Conservation (phyloP, 208 protist genomes). For the Kentomonas sorsogonicus region DNA sequence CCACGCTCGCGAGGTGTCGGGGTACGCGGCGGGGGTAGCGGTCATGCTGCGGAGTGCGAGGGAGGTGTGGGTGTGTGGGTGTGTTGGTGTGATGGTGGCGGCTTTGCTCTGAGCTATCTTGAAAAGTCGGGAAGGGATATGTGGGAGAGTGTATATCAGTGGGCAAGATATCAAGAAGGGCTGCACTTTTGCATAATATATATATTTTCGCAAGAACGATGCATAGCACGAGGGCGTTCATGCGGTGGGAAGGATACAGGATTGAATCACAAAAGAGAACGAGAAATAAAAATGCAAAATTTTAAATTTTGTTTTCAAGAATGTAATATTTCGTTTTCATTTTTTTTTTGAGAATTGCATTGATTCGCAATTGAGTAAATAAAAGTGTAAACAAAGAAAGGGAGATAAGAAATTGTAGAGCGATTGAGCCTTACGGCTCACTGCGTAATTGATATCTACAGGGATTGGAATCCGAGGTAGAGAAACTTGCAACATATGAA, state of each 20-base stretch:
- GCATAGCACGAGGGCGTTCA: background rate
- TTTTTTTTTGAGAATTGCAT: too few relatives aligned
- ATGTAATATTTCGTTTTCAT: background rate
- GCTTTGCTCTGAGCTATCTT: background rate
- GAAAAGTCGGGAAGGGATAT: background rate
- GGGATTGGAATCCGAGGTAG: background rate
- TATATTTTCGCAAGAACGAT: too few relatives aligned
- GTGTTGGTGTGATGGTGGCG: too few relatives aligned
- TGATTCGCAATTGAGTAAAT: too few relatives aligned
- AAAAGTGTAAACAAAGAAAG: too few relatives aligned
- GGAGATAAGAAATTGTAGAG: too few relatives aligned
- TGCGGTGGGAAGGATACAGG: background rate
- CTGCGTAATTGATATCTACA: background rate
- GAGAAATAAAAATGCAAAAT: background rate
- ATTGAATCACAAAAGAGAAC: too few relatives aligned
- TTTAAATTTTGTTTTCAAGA: background rate
- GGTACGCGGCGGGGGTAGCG: too few relatives aligned
- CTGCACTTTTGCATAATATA: too few relatives aligned
- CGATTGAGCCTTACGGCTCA: background rate
- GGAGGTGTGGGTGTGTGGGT: too few relatives aligned
- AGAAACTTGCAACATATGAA: too few relatives aligned
- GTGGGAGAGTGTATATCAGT: background rate
- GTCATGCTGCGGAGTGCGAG: too few relatives aligned
- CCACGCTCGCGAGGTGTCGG: slow-evolving; percentile 16
- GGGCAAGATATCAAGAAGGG: background rate